Base-by-base conservation (phyloP, 2,329 filamentous ascomycete genomes). In the Aspergillus quadricinctus region DNA sequence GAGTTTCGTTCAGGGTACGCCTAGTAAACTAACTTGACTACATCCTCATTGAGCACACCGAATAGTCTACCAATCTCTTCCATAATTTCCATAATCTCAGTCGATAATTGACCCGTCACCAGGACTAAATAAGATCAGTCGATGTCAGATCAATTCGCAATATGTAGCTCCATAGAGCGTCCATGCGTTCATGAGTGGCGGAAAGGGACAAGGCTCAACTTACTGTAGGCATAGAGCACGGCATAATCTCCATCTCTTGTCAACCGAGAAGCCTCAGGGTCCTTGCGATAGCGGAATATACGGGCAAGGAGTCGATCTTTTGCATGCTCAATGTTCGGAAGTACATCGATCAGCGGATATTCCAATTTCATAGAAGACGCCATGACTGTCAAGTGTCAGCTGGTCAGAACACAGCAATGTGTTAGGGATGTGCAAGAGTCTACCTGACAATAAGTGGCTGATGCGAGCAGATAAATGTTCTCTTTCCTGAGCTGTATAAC, bases 341-440 rank as follows among this genome's bases (percentile, higher is more conserved):
- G 80, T 11, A 89, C 90, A 68, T 97, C 92, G 37, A 89, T 93
- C 57, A 99, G 80, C 0, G 94, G 92, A 66, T 96, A 97, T 74
- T 96, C 92, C 8, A 97, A 82, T 80, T 96, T 96, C 77, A 97
- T 86, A 14, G 90, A 96, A 45, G 89, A 94, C 1, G 94, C 94
- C 60, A 99, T 83, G 5, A 97, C 94, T 76, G 68, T 86, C 81
- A 85, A 17, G 11, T 19, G 54, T 63, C 61, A 63, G 54, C 48
- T 28, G n/a, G 25, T 21, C 8, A 11, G 45, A 28, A 27, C 23
- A n/a, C 19, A 5, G 28, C 35, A 6, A 19, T 17, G 37, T 27
- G 5, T n/a, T 29, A 50, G 23, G 48, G 57, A 23, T 3, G n/a
- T 6, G 60, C 78, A 14, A 23, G 21, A 46, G 5, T 27, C 63